Evolutionary conservation across 192 early-diverging fungal species (phyloP).

Genomic region (Allomyces macrogynus): DNA sequence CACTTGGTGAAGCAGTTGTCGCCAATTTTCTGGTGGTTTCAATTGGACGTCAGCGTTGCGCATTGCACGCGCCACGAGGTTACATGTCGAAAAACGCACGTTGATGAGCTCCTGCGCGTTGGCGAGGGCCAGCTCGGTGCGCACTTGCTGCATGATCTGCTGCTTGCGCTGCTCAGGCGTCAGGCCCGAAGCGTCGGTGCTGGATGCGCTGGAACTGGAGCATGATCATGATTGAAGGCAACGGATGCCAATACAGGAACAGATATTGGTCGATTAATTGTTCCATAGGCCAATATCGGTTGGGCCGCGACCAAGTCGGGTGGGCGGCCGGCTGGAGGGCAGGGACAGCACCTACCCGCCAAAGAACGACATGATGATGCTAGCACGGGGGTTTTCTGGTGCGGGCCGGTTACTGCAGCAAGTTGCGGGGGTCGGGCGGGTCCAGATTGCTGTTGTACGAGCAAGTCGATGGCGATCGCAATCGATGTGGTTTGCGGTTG

Average conservation of each 20-base stretch:
- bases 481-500: no score
- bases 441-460: no score
- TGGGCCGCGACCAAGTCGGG: no score
- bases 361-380: neutral
- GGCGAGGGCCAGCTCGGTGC: slow-evolving; percentile 52
- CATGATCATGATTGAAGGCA: neutral
- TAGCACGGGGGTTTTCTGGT: no score
- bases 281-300: no score
- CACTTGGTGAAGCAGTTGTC: slow-evolving; percentile 73
- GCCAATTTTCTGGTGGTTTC: slow-evolving; percentile 51
- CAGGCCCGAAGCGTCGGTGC: neutral
- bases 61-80: neutral
- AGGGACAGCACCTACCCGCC: neutral
- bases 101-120: slow-evolving; percentile 66
- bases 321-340: no score
- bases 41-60: neutral
- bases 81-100: slow-evolving; percentile 10
- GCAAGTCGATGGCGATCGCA: no score
- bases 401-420: no score
- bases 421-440: no score
- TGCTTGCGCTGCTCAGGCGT: slow-evolving; percentile 18
- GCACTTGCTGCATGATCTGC: slow-evolving; percentile 55
- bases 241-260: neutral
- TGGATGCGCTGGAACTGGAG: neutral
- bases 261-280: no score